Conservation (phyloP, 306 rosid genomes). For the Trifolium repens region DNA sequence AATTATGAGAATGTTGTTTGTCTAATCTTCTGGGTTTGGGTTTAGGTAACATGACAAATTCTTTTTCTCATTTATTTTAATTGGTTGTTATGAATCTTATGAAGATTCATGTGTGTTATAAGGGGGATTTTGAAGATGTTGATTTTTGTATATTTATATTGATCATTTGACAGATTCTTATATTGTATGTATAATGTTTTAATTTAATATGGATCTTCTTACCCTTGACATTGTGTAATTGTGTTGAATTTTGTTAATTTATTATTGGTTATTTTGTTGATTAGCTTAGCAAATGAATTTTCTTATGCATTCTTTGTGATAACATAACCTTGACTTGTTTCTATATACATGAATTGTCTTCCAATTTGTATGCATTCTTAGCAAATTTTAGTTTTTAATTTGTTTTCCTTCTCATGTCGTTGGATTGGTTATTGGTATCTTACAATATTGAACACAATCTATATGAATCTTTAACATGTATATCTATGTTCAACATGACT, state of each 20-base stretch:
- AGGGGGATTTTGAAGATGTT: conserved; percentile 14
- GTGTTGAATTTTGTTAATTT: neutral
- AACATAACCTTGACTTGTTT: no score
- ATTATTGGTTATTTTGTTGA: neutral
- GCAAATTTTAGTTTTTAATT: no score
- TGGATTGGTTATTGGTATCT: neutral
- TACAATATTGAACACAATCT: neutral
- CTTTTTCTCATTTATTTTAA: conserved; percentile 1
- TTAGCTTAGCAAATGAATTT: no score
- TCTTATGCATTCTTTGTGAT: neutral
- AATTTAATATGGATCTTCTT: neutral
- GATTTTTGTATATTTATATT: conserved; percentile 25
- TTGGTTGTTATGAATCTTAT: neutral
- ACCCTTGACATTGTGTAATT: neutral
- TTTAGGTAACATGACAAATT: conserved; percentile 7
- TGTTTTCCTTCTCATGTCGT: neutral
- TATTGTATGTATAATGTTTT: conserved; percentile 14
- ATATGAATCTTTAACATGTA: neutral
- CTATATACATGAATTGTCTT: no score
- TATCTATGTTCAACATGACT: neutral
- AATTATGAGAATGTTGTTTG: conserved; percentile 18
- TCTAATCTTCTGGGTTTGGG: conserved; percentile 6
- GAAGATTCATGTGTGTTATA: neutral
- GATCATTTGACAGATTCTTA: conserved; percentile 32
- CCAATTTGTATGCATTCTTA: no score